Base-by-base conservation (phyloP, 2,329 filamentous ascomycete species). In the Ophiostoma sp. region DNA sequence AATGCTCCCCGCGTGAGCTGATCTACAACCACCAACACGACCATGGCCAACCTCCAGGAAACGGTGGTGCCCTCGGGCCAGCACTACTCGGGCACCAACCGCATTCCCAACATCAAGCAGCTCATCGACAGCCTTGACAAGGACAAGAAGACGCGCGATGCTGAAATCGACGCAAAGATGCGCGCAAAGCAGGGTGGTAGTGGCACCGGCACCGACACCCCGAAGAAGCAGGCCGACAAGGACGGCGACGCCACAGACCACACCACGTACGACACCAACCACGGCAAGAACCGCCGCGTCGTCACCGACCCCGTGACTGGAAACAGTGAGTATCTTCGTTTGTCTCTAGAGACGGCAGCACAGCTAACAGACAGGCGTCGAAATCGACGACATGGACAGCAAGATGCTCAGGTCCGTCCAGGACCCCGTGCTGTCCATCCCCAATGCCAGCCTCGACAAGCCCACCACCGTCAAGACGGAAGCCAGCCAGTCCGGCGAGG, bases 271-370 rank as follows among this genome's bases (percentile, higher is more conserved):
- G 76, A 81, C 0, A 73, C 77, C 10, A 75, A 77, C 54, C 76
- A 73, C 4, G 76, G 77, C 57, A 80, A 79, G 67, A 80, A 82
- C 70, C 89, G 93, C 48, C 93, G 92, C 23, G 81, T 79, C 8
- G 94, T 97, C 64, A 93, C 91, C 0, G 94, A 98, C 77, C 94
- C 94, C 0, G 92, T 92, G 0, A 97, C 94, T 0, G 93, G 93
- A 27, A 90, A 88, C 68, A 72, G 71, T 71, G 17, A 2, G 67
- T 39, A 31, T 3, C 35, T 35, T 20, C 23, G 35, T 35, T 13
- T 20, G 15, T n/a, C 2, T n/a, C 15, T 31, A 67, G 10, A 39
- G n/a, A n/a, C n/a, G 8, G 3, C 15, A 17, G 5, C 15, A 39
- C 23, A 13, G 3, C 36, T 68, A 13, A 68, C 36, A 52, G 36